These are phyloP conservation scores for Myxozyma melibiosi DNA, from an alignment of 805 yeast species.

Conservation along the genomic window DNA sequence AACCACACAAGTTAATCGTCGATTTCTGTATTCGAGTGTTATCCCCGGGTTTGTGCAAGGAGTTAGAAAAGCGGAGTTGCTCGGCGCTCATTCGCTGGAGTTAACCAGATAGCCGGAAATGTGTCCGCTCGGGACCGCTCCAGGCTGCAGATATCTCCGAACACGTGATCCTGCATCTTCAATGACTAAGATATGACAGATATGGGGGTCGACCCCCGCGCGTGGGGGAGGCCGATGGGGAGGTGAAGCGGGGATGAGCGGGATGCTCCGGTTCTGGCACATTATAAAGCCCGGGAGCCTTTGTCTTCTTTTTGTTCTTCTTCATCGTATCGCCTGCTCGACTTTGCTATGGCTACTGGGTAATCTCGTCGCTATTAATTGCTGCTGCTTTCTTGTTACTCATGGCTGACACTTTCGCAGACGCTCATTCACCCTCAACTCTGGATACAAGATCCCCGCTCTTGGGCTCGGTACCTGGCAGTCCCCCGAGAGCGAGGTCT, in stretches of 20 bases:
- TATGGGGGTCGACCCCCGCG: too few species aligned
- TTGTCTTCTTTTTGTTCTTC: too few species aligned
- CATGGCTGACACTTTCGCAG: constrained; percentile 15
- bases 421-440: constrained; percentile 49
- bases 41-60: background rate
- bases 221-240: too few species aligned
- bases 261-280: too few species aligned
- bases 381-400: background rate
- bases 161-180: too few species aligned
- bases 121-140: background rate
- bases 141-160: background rate
- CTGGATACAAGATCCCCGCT: constrained; percentile 64
- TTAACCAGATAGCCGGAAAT: background rate
- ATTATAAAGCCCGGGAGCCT: too few species aligned
- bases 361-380: background rate
- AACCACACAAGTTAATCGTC: too few species aligned
- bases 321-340: too few species aligned
- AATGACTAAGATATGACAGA: too few species aligned
- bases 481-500: constrained; percentile 55
- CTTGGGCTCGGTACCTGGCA: constrained; percentile 81
- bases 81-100: constrained; percentile 2
- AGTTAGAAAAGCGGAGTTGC: background rate
- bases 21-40: background rate
- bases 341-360: constrained; percentile 9
- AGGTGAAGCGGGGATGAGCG: too few species aligned